Conservation (phyloP, 2,329 filamentous ascomycete genomes). For the Phyllosticta ampelicida region DNA sequence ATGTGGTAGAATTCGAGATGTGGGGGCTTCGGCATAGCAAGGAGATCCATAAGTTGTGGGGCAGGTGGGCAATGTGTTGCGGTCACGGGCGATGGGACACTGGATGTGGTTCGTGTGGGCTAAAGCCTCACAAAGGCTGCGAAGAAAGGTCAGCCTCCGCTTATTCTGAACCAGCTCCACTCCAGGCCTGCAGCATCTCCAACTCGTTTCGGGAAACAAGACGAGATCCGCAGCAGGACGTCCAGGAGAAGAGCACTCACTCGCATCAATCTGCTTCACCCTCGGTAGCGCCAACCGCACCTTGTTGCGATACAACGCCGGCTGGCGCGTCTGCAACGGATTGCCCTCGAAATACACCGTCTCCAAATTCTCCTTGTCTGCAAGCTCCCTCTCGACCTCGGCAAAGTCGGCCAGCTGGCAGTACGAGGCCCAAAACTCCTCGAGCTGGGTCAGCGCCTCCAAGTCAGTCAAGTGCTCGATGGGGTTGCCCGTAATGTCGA, state of each 20-base stretch:
- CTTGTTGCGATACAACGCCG: constrained; percentile 91
- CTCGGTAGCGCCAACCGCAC: constrained; percentile 78
- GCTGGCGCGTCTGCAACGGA: constrained; percentile 66
- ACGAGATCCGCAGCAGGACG: background rate
- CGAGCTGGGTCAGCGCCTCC: constrained; percentile 55
- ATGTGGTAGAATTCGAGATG: too few relatives aligned
- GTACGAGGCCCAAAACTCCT: constrained; percentile 92
- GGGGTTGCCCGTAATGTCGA: constrained; percentile 86
- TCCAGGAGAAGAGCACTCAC: background rate
- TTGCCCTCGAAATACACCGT: constrained; percentile 98
- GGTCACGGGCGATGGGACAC: background rate
- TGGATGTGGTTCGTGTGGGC: background rate
- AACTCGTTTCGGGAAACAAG: background rate
- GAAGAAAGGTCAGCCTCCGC: background rate
- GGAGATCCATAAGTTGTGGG: too few relatives aligned
- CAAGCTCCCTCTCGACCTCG: constrained; percentile 69
- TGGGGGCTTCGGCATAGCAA: too few relatives aligned
- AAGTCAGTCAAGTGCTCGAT: constrained; percentile 66
- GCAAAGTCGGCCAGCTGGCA: constrained; percentile 70
- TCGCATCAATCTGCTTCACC: constrained; percentile 89
- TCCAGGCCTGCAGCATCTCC: too few relatives aligned
- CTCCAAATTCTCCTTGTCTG: constrained; percentile 65
- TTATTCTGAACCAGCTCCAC: too few relatives aligned
- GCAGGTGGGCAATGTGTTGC: too few relatives aligned
- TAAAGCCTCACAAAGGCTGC: constrained; percentile 7